Evolutionary conservation across 2,329 filamentous ascomycete species (phyloP), one percentile per base, ranked within the genome.

Genomic region (Fusarium incarnatum): DNA sequence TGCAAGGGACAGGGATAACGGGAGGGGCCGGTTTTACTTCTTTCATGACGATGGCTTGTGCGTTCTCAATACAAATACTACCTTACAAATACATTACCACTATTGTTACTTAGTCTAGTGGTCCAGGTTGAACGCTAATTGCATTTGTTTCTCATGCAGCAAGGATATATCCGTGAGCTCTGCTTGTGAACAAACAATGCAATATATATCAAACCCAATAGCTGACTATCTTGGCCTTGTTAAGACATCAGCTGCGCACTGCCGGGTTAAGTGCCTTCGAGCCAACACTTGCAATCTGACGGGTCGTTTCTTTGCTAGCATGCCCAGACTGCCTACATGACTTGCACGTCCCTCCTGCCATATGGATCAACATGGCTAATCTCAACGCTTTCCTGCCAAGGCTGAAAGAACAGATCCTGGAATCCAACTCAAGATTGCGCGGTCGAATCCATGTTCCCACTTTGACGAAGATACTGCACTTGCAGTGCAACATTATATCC

Each of bases 1-100:
- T 63, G 70, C 72, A 74, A 70, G 64, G 72, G 61, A 28, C 57
- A 64, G 53, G 72, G 64, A 44, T 66, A 23, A 22, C 27, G 37
- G 30, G 52, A 61, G 44, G 63, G 50, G 55, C 56, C 48, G 45
- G 30, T 48, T 49, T 34, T 34, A 60, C 55, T 28, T 13, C 6
- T 20, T 44, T 61, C 32, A 57, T 44, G 52, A 50, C 22, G 44
- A 42, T 37, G 32, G 12, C 16, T 44, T 61, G 37, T 30, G 30
- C 32, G 20, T 28, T 16, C 3, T 23, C 22, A 25, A 25, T 45
- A n/a, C 11, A 23, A 44, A 45, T 23, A 45, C 18, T 37, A 37
- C 34, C 34, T 37, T n/a, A 4, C 34, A 10, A 6, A 37, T 37
- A 37, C 34, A n/a, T 37, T n/a, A n/a, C 34, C 34, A n/a, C 18